A percentile compares a stretch with the other conserved stretches of the same genome.
phyloP scores from a whole-genome alignment of 208 protist genomes.

The Crithidia expoeki region DNA sequence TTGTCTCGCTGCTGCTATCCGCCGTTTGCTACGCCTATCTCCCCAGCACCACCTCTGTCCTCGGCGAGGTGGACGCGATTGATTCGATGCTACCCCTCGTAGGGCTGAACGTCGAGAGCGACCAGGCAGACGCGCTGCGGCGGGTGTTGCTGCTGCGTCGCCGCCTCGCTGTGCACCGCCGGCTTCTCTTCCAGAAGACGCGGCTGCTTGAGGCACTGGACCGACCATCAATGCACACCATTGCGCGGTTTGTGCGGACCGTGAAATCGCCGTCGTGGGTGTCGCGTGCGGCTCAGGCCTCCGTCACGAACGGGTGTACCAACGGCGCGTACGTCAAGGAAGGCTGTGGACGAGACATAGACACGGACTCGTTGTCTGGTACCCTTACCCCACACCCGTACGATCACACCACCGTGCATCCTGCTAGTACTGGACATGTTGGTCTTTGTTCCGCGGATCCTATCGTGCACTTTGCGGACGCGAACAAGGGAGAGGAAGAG shows the following conservation, averaged over 20 bases:
- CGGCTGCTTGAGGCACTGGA: slow-evolving; percentile 50
- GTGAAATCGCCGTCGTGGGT: slow-evolving; percentile 1
- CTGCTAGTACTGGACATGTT: too few relatives aligned
- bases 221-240: slow-evolving; percentile 35
- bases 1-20: slow-evolving; percentile 43
- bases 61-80: slow-evolving; percentile 68
- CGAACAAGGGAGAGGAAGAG: not conserved
- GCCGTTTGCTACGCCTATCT: slow-evolving; percentile 52
- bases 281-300: not conserved
- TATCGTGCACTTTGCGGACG: slow-evolving; percentile 1
- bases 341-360: not conserved
- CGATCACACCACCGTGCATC: not conserved
- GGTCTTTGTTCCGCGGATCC: not conserved
- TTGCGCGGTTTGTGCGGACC: slow-evolving; percentile 37
- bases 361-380: not conserved
- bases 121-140: slow-evolving; percentile 68
- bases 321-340: not conserved
- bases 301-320: not conserved
- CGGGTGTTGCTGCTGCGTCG: slow-evolving; percentile 64
- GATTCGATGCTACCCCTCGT: slow-evolving; percentile 70
- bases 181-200: slow-evolving; percentile 56
- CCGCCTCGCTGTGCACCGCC: slow-evolving; percentile 47
- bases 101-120: slow-evolving; percentile 47
- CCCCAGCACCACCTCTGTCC: slow-evolving; percentile 45
- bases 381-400: not conserved